Conservation (phyloP, 306 rosid species). For the Malus sylvestris region DNA sequence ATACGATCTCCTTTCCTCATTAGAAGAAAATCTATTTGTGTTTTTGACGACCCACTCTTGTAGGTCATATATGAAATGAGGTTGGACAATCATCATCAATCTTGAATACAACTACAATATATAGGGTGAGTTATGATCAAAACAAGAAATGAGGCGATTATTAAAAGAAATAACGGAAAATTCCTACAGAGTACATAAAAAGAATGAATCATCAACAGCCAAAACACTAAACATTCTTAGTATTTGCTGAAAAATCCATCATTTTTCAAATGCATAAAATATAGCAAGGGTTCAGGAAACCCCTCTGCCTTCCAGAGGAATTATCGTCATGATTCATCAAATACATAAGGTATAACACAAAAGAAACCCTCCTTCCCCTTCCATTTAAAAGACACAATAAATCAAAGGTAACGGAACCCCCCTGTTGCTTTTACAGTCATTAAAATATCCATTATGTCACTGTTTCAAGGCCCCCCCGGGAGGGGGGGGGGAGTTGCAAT, state of each 20-base stretch:
- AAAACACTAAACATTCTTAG: background rate
- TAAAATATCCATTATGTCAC: background rate
- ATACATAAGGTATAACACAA: background rate
- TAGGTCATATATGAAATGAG: no score
- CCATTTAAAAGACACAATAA: background rate
- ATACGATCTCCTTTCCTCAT: no score
- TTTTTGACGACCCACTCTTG: no score
- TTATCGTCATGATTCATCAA: background rate
- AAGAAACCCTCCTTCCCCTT: background rate
- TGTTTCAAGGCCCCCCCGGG: background rate
- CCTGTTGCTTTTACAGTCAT: no score
- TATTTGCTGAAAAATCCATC: background rate
- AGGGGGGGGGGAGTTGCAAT: no score
- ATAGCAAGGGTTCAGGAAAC: background rate
- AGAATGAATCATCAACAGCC: background rate
- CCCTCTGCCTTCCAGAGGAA: background rate
- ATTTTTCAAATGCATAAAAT: background rate
- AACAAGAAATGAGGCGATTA: no score
- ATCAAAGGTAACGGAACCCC: background rate
- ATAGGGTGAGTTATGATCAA: no score
- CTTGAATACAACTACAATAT: no score
- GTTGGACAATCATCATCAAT: no score
- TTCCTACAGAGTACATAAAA: background rate
- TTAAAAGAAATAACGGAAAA: background rate
- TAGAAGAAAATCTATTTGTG: no score